Evolutionary conservation across 2,329 filamentous ascomycete species (phyloP).

Genomic region (Calycina herbarum): DNA sequence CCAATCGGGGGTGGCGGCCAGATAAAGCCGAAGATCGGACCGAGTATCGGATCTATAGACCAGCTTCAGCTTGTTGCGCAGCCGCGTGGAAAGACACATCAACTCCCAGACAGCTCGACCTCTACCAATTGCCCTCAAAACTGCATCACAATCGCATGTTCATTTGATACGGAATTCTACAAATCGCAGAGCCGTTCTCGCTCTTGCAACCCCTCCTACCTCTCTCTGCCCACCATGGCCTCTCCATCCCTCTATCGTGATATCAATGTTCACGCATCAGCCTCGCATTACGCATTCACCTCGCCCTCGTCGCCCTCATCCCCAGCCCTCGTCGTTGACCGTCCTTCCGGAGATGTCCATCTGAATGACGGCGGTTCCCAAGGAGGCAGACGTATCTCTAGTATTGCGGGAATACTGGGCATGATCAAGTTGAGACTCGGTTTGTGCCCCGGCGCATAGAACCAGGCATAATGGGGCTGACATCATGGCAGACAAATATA

Average conservation of each 20-base stretch:
- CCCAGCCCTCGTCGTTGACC: conserved; percentile 83
- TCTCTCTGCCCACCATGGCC: conserved; percentile 43
- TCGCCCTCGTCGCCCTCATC: conserved; percentile 92
- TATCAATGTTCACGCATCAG: conserved; percentile 92
- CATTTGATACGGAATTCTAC: not conserved
- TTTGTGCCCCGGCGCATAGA: conserved; percentile 44
- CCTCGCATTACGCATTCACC: conserved; percentile 92
- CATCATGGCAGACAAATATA: conserved; percentile 74
- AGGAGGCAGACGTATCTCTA: conserved; percentile 81
- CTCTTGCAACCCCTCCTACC: not conserved
- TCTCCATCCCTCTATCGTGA: conserved; percentile 76
- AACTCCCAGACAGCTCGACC: not conserved
- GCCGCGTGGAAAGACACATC: not conserved
- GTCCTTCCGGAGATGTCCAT: conserved; percentile 86
- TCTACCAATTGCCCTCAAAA: not conserved
- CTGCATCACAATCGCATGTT: not conserved
- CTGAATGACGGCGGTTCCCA: conserved; percentile 77
- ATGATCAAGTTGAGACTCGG: conserved; percentile 91
- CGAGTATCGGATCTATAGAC: too few relatives aligned
- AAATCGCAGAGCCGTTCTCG: not conserved
- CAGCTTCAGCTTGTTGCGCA: not conserved
- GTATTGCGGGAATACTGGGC: conserved; percentile 91
- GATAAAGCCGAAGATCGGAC: too few relatives aligned
- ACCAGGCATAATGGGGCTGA: conserved; percentile 13
- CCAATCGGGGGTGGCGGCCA: too few relatives aligned